Evolutionary conservation across 192 early-diverging fungal genomes (phyloP), one percentile per base, ranked within the genome.

Genomic region (Backusella circina): DNA sequence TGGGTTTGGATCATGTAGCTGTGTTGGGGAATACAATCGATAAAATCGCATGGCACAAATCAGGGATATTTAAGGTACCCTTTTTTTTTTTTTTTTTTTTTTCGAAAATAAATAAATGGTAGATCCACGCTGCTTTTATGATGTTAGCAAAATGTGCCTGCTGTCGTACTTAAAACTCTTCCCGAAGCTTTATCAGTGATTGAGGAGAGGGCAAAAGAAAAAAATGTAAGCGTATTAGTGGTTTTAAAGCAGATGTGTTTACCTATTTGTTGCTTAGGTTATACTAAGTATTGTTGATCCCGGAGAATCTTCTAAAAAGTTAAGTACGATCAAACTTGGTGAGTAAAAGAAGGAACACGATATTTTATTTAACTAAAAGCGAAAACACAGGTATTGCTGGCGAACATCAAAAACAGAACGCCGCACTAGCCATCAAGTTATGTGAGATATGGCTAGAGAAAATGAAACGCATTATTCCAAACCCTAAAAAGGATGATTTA

Each of bases 21-120:
- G 82, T 88, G 10, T 80, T 96, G 38, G 93, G 93, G 23, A 79
- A 88, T 31, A 96, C 94, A 0, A 77, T 96, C 39, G 87, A 85
- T 33, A 74, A 89, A 71, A 96, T 96, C 71, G 93, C 93, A 13
- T 90, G 91, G 92, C 91, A 96, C 79, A 96, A 96, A 71, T 91
- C 88, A 33, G 94, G 94, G 3, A 96, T 96, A 44, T 89, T 93
- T 70, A 96, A 95, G 81, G 84, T 86, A 44, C 3, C 13, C 21
- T 26, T 61, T 28, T 28, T 61, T 9, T 61, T n/a, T n/a, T n/a
- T n/a, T n/a, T n/a, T n/a, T 44, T 15, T 41, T 41, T 41, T 41
- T 41, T 10, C 26, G 7, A 32, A 28, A 51, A 64, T 32, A 44
- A 33, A 26, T 54, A 21, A 32, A 3, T 61, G 18, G 13, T 32